These are phyloP conservation scores for Vicia faba DNA, from an alignment of 306 rosid genomes.

Conservation along the genomic window DNA sequence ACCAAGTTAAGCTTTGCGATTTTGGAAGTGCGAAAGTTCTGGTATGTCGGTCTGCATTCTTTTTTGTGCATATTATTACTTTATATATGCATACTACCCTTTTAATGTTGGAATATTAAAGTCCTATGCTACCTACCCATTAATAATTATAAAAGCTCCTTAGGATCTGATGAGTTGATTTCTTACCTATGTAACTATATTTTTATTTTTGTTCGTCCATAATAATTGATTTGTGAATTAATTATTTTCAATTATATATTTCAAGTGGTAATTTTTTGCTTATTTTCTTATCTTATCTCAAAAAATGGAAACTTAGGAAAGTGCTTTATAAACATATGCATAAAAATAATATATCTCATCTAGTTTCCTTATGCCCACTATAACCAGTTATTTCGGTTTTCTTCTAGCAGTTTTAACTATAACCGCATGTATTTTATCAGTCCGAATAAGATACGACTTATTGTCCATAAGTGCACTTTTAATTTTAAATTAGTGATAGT, in stretches of 20 bases:
- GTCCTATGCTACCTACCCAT: neutral
- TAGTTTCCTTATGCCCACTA: too few species aligned
- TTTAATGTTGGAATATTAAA: neutral
- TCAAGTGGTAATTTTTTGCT: too few species aligned
- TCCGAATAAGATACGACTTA: neutral
- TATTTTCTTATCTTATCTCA: too few species aligned
- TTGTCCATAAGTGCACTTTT: conserved; percentile 20
- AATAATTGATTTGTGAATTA: too few species aligned
- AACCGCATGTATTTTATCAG: neutral
- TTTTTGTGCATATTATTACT: conserved; percentile 16
- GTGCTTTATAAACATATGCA: too few species aligned
- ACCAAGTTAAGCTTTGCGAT: conserved; percentile 93
- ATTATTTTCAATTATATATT: too few species aligned
- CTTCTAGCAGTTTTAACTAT: neutral
- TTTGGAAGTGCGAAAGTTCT: conserved; percentile 95
- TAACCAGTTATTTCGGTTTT: neutral
- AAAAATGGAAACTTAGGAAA: too few species aligned
- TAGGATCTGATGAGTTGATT: neutral
- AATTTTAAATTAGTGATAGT: conserved; percentile 19
- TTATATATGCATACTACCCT: neutral
- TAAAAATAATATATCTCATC: too few species aligned
- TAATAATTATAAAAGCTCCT: conserved; percentile 20
- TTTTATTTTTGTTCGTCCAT: too few species aligned
- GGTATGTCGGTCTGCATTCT: conserved; percentile 53
- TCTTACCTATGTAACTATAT: too few species aligned